Percentiles rank a stretch among this genome's conserved stretches.
Evolutionary conservation across 1,284 basidiomycete species (phyloP).

Genomic region (Kwoniella shivajii): DNA sequence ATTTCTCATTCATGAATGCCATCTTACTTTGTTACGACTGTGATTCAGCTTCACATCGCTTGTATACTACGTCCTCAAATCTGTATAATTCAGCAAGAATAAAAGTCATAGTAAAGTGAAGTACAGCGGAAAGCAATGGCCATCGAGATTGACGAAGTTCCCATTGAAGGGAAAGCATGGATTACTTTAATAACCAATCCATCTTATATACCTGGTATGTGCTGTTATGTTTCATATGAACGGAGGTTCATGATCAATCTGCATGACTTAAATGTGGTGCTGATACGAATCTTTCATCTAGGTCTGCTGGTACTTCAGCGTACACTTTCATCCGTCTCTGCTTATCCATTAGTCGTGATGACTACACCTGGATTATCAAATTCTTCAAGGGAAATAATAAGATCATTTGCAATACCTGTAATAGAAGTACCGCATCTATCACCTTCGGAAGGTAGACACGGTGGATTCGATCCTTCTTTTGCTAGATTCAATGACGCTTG

Average conservation of each 20-base stretch:
- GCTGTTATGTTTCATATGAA: not conserved
- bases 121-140: not conserved
- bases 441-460: constrained; percentile 61
- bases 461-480: constrained; percentile 41
- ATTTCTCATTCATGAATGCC: too few relatives aligned
- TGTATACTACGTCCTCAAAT: not conserved
- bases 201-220: constrained; percentile 63
- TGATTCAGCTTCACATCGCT: too few relatives aligned
- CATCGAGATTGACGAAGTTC: not conserved
- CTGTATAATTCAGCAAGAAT: not conserved
- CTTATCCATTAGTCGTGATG: constrained; percentile 81
- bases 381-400: constrained; percentile 61
- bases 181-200: constrained; percentile 68
- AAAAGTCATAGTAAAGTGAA: not conserved
- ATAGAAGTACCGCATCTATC: constrained; percentile 65
- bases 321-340: constrained; percentile 66
- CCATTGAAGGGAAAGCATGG: constrained; percentile 54
- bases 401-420: constrained; percentile 56
- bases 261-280: too few relatives aligned
- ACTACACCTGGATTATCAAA: constrained; percentile 66
- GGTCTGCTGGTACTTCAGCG: constrained; percentile 68
- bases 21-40: too few relatives aligned
- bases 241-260: too few relatives aligned
- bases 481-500: constrained; percentile 79
- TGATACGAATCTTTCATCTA: too few relatives aligned